These are phyloP conservation scores for Fusarium oxysporum DNA, from an alignment of 2,329 filamentous ascomycete species.

Conservation along the genomic window DNA sequence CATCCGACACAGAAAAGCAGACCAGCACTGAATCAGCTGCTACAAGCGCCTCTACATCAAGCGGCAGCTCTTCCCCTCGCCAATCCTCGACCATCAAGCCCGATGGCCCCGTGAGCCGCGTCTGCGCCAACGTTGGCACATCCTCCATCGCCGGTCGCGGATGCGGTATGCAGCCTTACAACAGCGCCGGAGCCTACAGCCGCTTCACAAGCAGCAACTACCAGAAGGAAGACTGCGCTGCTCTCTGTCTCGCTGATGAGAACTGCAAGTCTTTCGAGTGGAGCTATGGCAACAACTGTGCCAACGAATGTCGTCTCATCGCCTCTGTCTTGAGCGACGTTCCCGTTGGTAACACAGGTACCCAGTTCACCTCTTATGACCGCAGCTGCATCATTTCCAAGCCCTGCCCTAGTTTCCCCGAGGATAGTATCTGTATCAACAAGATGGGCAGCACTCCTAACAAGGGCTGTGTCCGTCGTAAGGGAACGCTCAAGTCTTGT, in stretches of 20 bases:
- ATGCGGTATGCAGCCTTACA: constrained; percentile 6
- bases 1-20: background rate
- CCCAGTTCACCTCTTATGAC: constrained; percentile 1
- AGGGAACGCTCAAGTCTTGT: constrained; percentile 12
- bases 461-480: background rate
- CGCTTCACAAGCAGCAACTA: constrained; percentile 10
- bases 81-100: background rate
- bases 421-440: constrained; percentile 3
- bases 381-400: constrained; percentile 6
- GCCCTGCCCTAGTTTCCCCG: background rate
- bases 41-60: background rate
- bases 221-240: background rate
- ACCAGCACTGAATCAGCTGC: background rate
- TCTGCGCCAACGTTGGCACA: background rate
- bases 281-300: background rate
- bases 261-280: constrained; percentile 11
- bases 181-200: constrained; percentile 4
- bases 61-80: background rate
- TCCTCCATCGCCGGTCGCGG: background rate
- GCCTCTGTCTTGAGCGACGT: background rate
- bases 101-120: background rate
- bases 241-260: constrained; percentile 1
- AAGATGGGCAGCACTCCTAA: constrained; percentile 7
- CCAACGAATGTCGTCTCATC: constrained; percentile 7
- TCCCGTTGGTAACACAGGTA: background rate